Evolutionary conservation across 1,139 yeast species (phyloP).

Genomic region (Taiozyma onychis): DNA sequence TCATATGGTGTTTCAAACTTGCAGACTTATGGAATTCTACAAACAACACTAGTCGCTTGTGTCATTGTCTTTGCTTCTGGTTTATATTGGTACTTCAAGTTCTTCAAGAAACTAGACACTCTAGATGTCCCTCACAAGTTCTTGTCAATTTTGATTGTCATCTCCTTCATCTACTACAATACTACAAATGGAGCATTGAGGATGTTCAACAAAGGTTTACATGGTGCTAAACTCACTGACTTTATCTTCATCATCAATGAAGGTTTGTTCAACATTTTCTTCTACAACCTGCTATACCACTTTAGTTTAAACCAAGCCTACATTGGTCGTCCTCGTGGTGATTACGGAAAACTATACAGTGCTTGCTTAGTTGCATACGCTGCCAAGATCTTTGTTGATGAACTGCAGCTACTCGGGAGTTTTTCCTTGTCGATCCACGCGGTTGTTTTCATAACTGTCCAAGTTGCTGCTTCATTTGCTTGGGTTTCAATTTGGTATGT

Average conservation of each 20-base stretch:
- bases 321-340: background rate
- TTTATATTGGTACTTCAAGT: background rate
- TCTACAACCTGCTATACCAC: background rate
- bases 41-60: background rate
- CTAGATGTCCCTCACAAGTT: background rate
- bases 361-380: background rate
- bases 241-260: background rate
- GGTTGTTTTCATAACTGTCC: background rate
- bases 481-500: background rate
- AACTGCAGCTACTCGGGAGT: background rate
- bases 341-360: background rate
- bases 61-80: background rate
- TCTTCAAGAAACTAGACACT: background rate
- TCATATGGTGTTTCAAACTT: slow-evolving; percentile 1
- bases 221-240: background rate
- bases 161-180: background rate
- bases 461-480: background rate
- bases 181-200: background rate
- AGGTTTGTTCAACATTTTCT: background rate
- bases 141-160: background rate
- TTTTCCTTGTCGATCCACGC: background rate
- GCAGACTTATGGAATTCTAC: background rate
- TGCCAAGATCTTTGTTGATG: background rate
- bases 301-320: background rate
- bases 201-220: background rate